phyloP scores from a whole-genome alignment of 2,329 filamentous ascomycete genomes.

The Kalaharituber pfeilii region DNA sequence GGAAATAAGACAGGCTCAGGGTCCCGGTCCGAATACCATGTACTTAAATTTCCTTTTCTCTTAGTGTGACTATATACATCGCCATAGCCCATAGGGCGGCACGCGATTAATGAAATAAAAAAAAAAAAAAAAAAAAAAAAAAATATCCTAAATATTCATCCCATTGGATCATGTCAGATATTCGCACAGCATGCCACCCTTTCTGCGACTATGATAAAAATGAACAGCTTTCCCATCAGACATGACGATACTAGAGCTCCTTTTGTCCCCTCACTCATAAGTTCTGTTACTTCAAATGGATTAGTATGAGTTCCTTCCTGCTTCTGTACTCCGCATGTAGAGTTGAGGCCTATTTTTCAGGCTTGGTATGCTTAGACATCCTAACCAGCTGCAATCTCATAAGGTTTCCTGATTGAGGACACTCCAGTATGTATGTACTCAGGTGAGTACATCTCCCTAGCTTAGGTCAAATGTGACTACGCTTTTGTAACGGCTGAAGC shows the following conservation, averaged over 20 bases:
- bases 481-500: background rate
- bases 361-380: background rate
- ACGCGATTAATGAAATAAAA: too few relatives aligned
- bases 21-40: too few relatives aligned
- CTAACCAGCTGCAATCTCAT: background rate
- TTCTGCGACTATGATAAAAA: background rate
- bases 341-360: background rate
- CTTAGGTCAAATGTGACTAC: background rate
- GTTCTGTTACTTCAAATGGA: too few relatives aligned
- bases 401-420: background rate
- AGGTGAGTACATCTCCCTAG: background rate
- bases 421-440: background rate
- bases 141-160: background rate
- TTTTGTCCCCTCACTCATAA: background rate
- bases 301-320: too few relatives aligned
- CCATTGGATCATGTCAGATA: background rate
- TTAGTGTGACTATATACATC: too few relatives aligned
- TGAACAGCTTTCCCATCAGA: background rate
- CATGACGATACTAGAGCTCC: background rate
- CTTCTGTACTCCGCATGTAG: too few relatives aligned
- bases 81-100: too few relatives aligned
- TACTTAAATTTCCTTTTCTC: too few relatives aligned
- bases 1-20: too few relatives aligned
- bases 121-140: too few relatives aligned
- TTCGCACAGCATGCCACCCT: background rate